Percentiles rank a stretch among this genome's conserved stretches.
Evolutionary conservation across 352 stramenopile genomes (phyloP).

Genomic region (Globisporangium alternatum): DNA sequence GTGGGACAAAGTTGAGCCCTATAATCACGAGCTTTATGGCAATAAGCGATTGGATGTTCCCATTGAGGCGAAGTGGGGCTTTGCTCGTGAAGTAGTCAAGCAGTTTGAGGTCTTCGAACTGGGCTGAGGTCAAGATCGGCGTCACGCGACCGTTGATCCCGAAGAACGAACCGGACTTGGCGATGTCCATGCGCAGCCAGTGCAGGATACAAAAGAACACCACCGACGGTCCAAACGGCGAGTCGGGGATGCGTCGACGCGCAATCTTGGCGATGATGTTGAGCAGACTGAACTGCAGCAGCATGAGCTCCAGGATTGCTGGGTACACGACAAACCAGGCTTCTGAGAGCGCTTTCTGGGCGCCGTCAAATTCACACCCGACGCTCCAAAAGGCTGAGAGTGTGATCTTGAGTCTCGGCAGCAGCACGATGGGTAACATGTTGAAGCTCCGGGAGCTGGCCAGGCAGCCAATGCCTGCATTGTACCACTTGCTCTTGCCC

Average conservation of each 20-base stretch:
- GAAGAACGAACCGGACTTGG: neutral
- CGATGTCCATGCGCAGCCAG: slow-evolving; percentile 1
- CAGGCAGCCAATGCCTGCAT: slow-evolving; percentile 37
- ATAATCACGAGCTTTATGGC: slow-evolving; percentile 16
- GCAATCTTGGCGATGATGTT: slow-evolving; percentile 4
- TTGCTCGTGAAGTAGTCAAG: slow-evolving; percentile 18
- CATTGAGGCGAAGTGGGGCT: slow-evolving; percentile 18
- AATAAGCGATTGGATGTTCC: slow-evolving; percentile 16
- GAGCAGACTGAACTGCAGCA: slow-evolving; percentile 11
- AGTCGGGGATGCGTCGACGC: slow-evolving; percentile 1
- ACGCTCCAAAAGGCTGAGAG: slow-evolving; percentile 41
- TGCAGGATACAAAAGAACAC: slow-evolving; percentile 11
- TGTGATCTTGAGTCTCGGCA: slow-evolving; percentile 38
- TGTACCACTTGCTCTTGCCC: slow-evolving; percentile 26
- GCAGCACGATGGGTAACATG: slow-evolving; percentile 40
- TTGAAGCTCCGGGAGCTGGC: slow-evolving; percentile 38
- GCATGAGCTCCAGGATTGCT: slow-evolving; percentile 8
- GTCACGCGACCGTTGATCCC: slow-evolving; percentile 2
- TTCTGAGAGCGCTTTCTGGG: slow-evolving; percentile 9
- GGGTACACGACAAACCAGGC: slow-evolving; percentile 17
- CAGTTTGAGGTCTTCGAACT: slow-evolving; percentile 16
- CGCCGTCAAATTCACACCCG: slow-evolving; percentile 43
- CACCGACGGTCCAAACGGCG: slow-evolving; percentile 1
- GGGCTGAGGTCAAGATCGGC: neutral
- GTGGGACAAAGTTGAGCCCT: slow-evolving; percentile 2